phyloP scores from a whole-genome alignment of 768 basidiomycete genomes.

The Nidularia pulvinata region DNA sequence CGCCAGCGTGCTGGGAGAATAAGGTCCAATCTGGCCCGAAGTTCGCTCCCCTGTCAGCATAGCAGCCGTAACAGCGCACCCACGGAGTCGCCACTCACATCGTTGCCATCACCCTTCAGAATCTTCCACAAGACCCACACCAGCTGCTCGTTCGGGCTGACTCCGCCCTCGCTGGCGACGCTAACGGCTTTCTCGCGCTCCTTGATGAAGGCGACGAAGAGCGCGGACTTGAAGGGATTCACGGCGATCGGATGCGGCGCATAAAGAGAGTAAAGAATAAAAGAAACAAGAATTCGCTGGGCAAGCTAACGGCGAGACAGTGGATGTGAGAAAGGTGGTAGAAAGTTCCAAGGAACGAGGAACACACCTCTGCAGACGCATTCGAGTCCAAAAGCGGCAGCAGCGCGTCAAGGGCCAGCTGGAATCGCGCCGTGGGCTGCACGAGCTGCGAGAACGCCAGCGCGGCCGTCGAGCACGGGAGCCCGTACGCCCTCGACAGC shows the following conservation, averaged over 20 bases:
- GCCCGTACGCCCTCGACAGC: slow-evolving; percentile 60
- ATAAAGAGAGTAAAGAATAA: slow-evolving; percentile 80
- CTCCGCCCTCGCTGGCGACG: slow-evolving; percentile 45
- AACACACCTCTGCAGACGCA: slow-evolving; percentile 53
- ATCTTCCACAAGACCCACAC: slow-evolving; percentile 92
- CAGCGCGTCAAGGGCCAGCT: slow-evolving; percentile 82
- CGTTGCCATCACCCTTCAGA: slow-evolving; percentile 78
- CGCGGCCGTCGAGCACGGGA: slow-evolving; percentile 78
- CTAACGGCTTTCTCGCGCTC: slow-evolving; percentile 64
- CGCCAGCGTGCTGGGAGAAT: slow-evolving; percentile 74
- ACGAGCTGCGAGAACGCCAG: slow-evolving; percentile 77
- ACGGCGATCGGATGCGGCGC: slow-evolving; percentile 77
- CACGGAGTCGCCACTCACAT: slow-evolving; percentile 45
- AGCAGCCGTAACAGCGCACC: not conserved
- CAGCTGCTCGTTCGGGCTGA: slow-evolving; percentile 69
- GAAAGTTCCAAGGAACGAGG: slow-evolving; percentile 4
- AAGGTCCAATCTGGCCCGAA: slow-evolving; percentile 67
- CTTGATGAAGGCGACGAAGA: slow-evolving; percentile 64
- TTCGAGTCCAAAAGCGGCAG: slow-evolving; percentile 66
- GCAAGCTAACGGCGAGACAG: slow-evolving; percentile 45
- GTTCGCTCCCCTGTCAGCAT: not conserved
- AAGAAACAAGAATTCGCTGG: slow-evolving; percentile 76
- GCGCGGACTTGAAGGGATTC: slow-evolving; percentile 80
- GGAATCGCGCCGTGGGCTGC: slow-evolving; percentile 75
- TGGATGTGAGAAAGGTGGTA: slow-evolving; percentile 8